A percentile compares a stretch with the other conserved stretches of the same genome.
Conservation (phyloP, 257 asterid species). For the Coffea canephora region DNA sequence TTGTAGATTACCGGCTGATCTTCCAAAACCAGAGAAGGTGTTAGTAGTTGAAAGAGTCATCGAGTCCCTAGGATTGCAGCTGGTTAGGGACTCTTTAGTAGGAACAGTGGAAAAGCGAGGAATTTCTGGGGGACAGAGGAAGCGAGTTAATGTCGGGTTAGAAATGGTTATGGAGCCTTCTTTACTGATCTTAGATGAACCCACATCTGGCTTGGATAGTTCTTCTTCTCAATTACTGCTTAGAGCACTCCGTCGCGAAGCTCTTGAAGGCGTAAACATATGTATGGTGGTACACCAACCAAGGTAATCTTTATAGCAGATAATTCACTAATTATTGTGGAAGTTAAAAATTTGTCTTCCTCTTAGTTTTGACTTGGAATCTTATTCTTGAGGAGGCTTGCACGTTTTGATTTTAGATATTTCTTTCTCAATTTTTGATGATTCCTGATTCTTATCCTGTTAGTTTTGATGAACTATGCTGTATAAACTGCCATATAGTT, state of each 20-base stretch:
- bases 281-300: conserved; percentile 99
- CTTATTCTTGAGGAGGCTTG: neutral
- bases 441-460: neutral
- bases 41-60: conserved; percentile 90
- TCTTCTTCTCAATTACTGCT: conserved; percentile 87
- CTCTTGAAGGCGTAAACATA: conserved; percentile 96
- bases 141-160: conserved; percentile 93
- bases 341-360: neutral
- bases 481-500: neutral
- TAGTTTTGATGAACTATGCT: neutral
- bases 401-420: neutral
- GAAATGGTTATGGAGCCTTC: conserved; percentile 99
- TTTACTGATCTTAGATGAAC: conserved; percentile 90
- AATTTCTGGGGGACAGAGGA: conserved; percentile 97
- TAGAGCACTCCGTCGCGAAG: conserved; percentile 97
- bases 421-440: neutral
- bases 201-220: conserved; percentile 99
- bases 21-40: conserved; percentile 75
- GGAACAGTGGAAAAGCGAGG: conserved; percentile 98
- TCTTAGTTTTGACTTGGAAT: neutral
- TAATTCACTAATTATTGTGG: conserved; percentile 1
- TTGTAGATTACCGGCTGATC: conserved; percentile 66
- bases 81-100: conserved; percentile 85
- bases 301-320: conserved; percentile 43
- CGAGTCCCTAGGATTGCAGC: conserved; percentile 87